phyloP scores from a whole-genome alignment of 495 filamentous ascomycete genomes.

The Xylaria telfairii region DNA sequence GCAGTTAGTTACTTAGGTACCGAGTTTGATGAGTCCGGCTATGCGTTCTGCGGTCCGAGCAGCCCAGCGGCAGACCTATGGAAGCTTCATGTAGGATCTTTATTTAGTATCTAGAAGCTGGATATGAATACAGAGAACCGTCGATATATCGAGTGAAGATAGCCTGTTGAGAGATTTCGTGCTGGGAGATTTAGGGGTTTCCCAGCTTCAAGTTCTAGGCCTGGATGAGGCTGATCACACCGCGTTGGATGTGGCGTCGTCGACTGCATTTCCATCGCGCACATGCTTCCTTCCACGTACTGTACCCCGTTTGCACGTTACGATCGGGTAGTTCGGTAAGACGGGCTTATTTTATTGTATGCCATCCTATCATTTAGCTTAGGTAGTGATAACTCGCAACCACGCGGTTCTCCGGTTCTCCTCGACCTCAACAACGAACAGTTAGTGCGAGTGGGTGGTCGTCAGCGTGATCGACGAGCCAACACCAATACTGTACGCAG shows the following conservation, averaged over 20 bases:
- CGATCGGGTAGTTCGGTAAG: neutral
- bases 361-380: neutral
- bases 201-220: slow-evolving; percentile 2
- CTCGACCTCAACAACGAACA: neutral
- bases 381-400: no score
- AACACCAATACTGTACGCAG: neutral
- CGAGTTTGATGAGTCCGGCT: neutral
- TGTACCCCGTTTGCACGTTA: neutral
- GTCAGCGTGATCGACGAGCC: slow-evolving; percentile 18
- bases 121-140: neutral
- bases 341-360: neutral
- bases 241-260: slow-evolving; percentile 6
- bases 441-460: neutral
- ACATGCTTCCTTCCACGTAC: neutral
- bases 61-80: neutral
- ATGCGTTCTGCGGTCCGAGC: no score
- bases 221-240: slow-evolving; percentile 12
- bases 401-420: no score
- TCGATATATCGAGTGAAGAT: neutral
- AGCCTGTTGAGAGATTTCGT: neutral
- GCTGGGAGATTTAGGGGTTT: no score
- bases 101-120: neutral
- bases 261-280: neutral
- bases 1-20: no score
- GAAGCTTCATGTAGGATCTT: no score